Conservation (phyloP, 306 rosid species). For the Fragaria vesca region DNA sequence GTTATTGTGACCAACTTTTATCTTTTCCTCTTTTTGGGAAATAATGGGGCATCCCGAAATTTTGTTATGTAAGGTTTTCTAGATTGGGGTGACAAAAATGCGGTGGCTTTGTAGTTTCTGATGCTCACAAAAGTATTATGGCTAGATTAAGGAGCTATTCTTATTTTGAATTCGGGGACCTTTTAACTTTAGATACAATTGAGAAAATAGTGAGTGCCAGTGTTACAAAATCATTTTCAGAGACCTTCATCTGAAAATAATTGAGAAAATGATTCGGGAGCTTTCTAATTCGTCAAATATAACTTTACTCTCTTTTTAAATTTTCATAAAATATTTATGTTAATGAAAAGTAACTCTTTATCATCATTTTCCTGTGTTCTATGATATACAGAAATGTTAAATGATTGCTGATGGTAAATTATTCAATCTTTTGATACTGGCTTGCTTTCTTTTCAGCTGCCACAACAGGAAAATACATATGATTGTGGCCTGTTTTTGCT, state of each 20-base stretch:
- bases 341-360: background rate
- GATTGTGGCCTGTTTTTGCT: slow-evolving; percentile 95
- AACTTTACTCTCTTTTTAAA: background rate
- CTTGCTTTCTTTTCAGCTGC: slow-evolving; percentile 57
- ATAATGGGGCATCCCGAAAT: background rate
- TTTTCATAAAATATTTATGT: background rate
- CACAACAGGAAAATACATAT: slow-evolving; percentile 89
- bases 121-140: background rate
- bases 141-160: background rate
- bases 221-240: background rate
- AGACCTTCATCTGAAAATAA: background rate
- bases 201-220: background rate
- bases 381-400: background rate
- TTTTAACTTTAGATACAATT: background rate
- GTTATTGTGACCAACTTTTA: background rate
- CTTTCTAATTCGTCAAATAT: background rate
- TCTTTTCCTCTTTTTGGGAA: background rate
- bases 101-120: background rate
- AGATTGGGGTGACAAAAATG: background rate
- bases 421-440: slow-evolving; percentile 10
- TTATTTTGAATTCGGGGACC: background rate
- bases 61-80: background rate
- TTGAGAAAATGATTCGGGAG: too few relatives aligned
- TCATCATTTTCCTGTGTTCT: background rate
- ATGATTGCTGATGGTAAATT: background rate